These are phyloP conservation scores for Eutrema heterophyllum DNA, from an alignment of 345 rosid species.

Conservation along the genomic window DNA sequence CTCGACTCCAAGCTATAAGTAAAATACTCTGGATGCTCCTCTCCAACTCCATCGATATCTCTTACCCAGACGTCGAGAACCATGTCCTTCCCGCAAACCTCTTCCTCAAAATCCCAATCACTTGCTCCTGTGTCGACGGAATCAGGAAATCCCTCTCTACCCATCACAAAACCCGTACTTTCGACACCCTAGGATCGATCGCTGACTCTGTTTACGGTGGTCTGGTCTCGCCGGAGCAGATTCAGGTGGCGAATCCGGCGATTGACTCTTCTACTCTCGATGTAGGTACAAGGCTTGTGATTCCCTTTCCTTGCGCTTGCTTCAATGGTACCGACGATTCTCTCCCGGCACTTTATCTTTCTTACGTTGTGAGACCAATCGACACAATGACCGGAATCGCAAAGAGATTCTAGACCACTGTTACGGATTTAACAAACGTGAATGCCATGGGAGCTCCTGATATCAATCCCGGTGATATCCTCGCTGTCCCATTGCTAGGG, in stretches of 20 bases:
- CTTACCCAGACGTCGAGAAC: conserved; percentile 92
- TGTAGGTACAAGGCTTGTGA: conserved; percentile 88
- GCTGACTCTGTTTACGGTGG: conserved; percentile 69
- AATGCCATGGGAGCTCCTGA: too few species aligned
- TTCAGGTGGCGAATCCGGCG: conserved; percentile 72
- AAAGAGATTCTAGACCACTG: conserved; percentile 56
- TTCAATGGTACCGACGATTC: conserved; percentile 73
- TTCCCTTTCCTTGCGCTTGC: too few species aligned
- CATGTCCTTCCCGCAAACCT: conserved; percentile 81
- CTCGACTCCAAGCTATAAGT: conserved; percentile 94
- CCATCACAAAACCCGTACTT: conserved; percentile 75
- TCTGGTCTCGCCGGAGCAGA: conserved; percentile 82
- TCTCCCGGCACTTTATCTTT: conserved; percentile 73
- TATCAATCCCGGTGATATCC: too few species aligned
- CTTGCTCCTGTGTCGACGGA: conserved; percentile 86
- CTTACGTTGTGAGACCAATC: conserved; percentile 67
- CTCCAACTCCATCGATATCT: conserved; percentile 79
- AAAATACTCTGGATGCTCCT: conserved; percentile 84
- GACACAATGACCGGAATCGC: conserved; percentile 76
- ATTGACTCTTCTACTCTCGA: conserved; percentile 62
- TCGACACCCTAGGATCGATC: conserved; percentile 60
- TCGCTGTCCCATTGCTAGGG: too few species aligned
- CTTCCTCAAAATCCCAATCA: conserved; percentile 73
- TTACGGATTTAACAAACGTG: conserved; percentile 52
- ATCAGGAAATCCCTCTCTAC: conserved; percentile 76